A percentile compares a stretch with the other conserved stretches of the same genome.
phyloP scores from a whole-genome alignment of 2,329 filamentous ascomycete species.

The Talaromyces sp. region DNA sequence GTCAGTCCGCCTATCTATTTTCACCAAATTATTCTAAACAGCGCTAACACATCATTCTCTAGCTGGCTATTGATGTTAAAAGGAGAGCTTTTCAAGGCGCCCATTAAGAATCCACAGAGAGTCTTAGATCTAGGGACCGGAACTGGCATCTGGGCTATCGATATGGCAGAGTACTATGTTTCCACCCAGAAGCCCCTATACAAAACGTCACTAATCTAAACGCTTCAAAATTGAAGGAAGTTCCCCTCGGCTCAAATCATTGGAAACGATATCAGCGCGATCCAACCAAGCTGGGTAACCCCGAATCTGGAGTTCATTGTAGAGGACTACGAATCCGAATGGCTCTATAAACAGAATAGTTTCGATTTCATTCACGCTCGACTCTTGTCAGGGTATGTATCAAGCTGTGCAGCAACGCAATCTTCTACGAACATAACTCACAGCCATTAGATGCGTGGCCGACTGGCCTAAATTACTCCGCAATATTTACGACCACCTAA shows the following conservation, averaged over 20 bases:
- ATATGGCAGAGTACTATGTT: constrained; percentile 41
- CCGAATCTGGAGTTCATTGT: constrained; percentile 38
- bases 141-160: constrained; percentile 48
- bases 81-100: constrained; percentile 28
- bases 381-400: constrained; percentile 22
- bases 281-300: constrained; percentile 37
- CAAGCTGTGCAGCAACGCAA: too few species aligned
- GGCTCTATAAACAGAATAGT: constrained; percentile 24
- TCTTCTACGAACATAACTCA: too few species aligned
- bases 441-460: constrained; percentile 9
- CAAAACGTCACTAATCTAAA: neutral
- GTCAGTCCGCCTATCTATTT: constrained; percentile 1
- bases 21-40: neutral
- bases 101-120: constrained; percentile 26
- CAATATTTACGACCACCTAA: constrained; percentile 19
- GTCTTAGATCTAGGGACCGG: constrained; percentile 48
- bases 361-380: constrained; percentile 37
- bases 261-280: constrained; percentile 44
- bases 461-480: constrained; percentile 11
- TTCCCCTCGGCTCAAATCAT: constrained; percentile 39
- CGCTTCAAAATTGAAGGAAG: constrained; percentile 15
- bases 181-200: neutral
- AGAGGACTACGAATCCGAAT: constrained; percentile 32
- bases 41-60: constrained; percentile 17
- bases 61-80: constrained; percentile 30